Evolutionary conservation across 2,329 filamentous ascomycete genomes (phyloP), one percentile per base, ranked within the genome.

Genomic region (Verticillium nonalfalfae): DNA sequence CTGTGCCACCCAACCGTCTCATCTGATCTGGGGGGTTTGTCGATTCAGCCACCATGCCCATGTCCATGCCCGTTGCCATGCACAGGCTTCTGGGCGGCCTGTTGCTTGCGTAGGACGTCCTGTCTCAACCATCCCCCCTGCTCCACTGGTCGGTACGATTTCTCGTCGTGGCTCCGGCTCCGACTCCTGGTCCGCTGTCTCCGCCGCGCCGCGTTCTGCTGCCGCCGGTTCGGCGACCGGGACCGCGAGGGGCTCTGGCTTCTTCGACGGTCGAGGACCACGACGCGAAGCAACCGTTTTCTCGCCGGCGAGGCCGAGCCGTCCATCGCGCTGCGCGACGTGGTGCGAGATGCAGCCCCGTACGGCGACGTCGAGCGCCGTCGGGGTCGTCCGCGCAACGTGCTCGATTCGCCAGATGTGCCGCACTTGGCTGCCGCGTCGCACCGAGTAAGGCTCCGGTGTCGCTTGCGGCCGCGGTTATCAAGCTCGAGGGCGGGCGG

Each of bases 221-320:
- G 69, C n/a, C 70, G 72, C 7, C 40, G 6, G 33, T 71, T 66
- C 2, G 74, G 73, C 6, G 75, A 75, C 1, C 71, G 65, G 18
- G 73, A 73, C 21, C 76, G 70, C 13, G 76, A 78, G 11, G 76
- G 76, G 62, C 76, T 78, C 63, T 80, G 79, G 65, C 78, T 78
- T 21, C 79, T 76, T 50, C 77, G 75, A 38, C 72, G 71, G 35
- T 75, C 73, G 5, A 76, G 70, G 14, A 79, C 72, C 13, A 76
- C 70, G 50, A 76, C 74, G 61, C 75, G 74, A 15, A 79, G 72
- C 18, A 80, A 67, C 36, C 76, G 74, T 39, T 76, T 74, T 61
- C 74, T 75, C 34, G 74, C 75, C 13, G 79, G 77, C 3, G 77
- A 78, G 15, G 74, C 65, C 1, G 73, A 74, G 2, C 66, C 64